Evolutionary conservation across 371 early-diverging fungal genomes (phyloP), one percentile per base, ranked within the genome.

Genomic region (Syncephalastrum racemosum): DNA sequence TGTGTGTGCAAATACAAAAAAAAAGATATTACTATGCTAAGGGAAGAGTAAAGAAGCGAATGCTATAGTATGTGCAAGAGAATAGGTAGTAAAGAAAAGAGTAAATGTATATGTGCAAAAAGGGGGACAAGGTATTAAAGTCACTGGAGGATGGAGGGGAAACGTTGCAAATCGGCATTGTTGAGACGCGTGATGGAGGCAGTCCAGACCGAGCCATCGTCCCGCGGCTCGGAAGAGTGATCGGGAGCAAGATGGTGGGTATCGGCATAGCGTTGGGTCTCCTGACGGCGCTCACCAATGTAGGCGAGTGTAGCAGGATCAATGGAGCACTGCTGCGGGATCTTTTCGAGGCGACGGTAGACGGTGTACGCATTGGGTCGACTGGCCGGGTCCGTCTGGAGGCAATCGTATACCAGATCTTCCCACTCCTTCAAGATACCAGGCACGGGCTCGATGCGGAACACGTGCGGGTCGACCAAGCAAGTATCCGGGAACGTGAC

Each of bases 171-270:
- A 14, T 65, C 59, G 31, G 62, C 64, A 27, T 75, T 70, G 36
- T 59, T 66, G 8, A 66, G 59, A 19, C 76, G 70, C 25, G 76
- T 75, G 41, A 75, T 61, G 20, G 76, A 75, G 31, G 76, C 67
- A 22, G 72, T 70, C 39, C 72, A 64, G 46, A 72, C 60, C 10
- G 53, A 61, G 43, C 70, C 63, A 18, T 66, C 72, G 0, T 68
- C 66, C 50, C 60, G 53, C 22, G 66, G 66, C 16, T 64, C 42
- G 4, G 62, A 58, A 43, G 50, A n/a, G 18, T 44, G 27, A 8
- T 24, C 39, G 16, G 39, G 25, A 13, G 50, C 42, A 18, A 57
- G 13, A 24, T 36, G 63, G 44, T 54, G 63, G 43, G 31, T 46
- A 23, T 18, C 39, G 15, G 62, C 24, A 46, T 62, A 64, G 7